Conservation (phyloP, 495 filamentous ascomycete genomes). For the Penicillium salamii region DNA sequence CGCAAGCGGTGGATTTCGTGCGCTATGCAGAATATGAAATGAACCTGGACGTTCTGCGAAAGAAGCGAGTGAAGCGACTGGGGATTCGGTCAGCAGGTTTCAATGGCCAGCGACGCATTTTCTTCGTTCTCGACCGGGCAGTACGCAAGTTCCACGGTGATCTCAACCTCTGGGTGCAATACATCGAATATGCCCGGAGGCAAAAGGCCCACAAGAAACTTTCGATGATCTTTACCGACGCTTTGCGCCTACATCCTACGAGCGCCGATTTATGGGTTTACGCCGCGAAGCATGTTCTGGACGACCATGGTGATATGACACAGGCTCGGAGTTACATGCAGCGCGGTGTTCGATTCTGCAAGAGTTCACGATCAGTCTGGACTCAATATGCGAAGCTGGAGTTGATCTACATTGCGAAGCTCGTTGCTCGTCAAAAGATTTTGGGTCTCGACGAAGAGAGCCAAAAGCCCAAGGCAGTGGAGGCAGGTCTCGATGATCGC, state of each 20-base stretch:
- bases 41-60: constrained; percentile 77
- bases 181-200: constrained; percentile 75
- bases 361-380: constrained; percentile 68
- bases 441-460: constrained; percentile 60
- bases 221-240: constrained; percentile 68
- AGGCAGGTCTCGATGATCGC: constrained; percentile 31
- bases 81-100: constrained; percentile 62
- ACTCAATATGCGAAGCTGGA: constrained; percentile 88
- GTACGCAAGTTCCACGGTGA: constrained; percentile 83
- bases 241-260: constrained; percentile 79
- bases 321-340: constrained; percentile 84
- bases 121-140: constrained; percentile 83
- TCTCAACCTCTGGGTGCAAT: constrained; percentile 84
- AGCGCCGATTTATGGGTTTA: constrained; percentile 85
- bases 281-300: constrained; percentile 73
- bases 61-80: constrained; percentile 77
- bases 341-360: constrained; percentile 84
- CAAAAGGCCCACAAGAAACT: constrained; percentile 80
- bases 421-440: constrained; percentile 67
- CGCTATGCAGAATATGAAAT: constrained; percentile 90
- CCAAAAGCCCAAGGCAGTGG: constrained; percentile 40
- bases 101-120: constrained; percentile 75
- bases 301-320: constrained; percentile 78
- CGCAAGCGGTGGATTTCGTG: constrained; percentile 71
- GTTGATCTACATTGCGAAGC: constrained; percentile 83